Evolutionary conservation across 176 grass and related monocot genomes (phyloP), one percentile per base, ranked within the genome.

Genomic region (Oryza australiensis): DNA sequence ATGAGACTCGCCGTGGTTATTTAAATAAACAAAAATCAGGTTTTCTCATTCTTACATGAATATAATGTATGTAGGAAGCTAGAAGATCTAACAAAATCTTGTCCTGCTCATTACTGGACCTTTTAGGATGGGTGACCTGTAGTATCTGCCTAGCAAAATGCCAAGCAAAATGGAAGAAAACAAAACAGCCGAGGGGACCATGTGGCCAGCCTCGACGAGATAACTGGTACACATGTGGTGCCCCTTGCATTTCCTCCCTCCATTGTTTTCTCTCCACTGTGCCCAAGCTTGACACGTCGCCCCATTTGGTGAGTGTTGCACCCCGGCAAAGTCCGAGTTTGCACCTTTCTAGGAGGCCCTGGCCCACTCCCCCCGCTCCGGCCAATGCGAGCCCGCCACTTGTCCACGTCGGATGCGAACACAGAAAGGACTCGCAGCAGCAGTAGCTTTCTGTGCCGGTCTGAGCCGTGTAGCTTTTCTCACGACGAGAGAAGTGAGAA

Each of bases 371-470:
- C 23, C 0, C 13, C 30, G 30, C 38, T 2, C 0, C 40, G 2
- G 8, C 80, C 80, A 88, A 83, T 66, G 26, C 9, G 24, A 12
- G 0, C 23, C 8, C 38, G 81, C 76, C 87, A 89, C 63, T 53
- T 84, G 87, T 18, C 70, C 62, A 20, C 74, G 46, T 23, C 18
- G 35, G 69, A 62, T 42, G 62, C 27, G 9, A 12, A 29, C 35
- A 7, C 9, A 7, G 0, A 5, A 11, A 62, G 24, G 48, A 8
- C 22, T 12, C 9, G 53, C 1, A 51, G 48, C 15, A 4, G 12
- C 3, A 22, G 55, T 24, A 24, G 55, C 55, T 60, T 60, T 60
- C 46, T 49, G 3, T 41, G 18, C 68, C 2, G 33, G 67, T 11
- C 18, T 3, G 22, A 41, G 34, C 37, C n/a, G n/a, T 71, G 68